Evolutionary conservation across 169 alveolate species (phyloP).

Genomic region (Amoebophrya sp.): DNA sequence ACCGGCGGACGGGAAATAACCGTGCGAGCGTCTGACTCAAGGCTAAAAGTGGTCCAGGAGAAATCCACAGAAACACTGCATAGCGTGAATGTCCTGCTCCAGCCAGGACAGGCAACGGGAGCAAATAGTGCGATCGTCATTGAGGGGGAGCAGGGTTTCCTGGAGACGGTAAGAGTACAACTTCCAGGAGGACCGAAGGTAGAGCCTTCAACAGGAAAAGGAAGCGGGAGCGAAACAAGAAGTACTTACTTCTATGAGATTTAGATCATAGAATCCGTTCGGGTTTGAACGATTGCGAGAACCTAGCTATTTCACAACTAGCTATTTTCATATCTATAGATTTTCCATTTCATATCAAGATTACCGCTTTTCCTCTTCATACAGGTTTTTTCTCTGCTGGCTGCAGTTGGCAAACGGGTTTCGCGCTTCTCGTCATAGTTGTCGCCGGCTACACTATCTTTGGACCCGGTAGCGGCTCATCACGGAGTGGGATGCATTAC

Average conservation of each 20-base stretch:
- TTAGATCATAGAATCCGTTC: no score
- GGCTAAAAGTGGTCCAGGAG: background rate
- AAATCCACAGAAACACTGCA: background rate
- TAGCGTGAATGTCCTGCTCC: background rate
- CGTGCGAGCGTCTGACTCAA: background rate
- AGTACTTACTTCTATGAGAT: no score
- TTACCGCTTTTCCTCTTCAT: background rate
- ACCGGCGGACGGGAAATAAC: background rate
- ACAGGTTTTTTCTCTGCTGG: background rate
- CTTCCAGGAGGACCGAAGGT: background rate
- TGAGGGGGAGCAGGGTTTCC: constrained; percentile 23
- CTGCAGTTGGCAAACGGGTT: background rate
- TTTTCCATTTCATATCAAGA: no score
- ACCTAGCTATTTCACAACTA: no score
- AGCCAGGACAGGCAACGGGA: background rate
- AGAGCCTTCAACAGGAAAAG: background rate
- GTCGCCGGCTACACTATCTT: background rate
- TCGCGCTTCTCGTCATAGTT: background rate
- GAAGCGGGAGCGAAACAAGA: background rate
- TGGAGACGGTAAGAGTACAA: background rate
- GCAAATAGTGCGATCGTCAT: background rate
- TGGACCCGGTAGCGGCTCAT: no score
- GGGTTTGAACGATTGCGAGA: no score
- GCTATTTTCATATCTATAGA: no score
- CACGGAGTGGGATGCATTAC: no score